phyloP scores from a whole-genome alignment of 2,329 filamentous ascomycete genomes.

The Mycosphaerella sp. region DNA sequence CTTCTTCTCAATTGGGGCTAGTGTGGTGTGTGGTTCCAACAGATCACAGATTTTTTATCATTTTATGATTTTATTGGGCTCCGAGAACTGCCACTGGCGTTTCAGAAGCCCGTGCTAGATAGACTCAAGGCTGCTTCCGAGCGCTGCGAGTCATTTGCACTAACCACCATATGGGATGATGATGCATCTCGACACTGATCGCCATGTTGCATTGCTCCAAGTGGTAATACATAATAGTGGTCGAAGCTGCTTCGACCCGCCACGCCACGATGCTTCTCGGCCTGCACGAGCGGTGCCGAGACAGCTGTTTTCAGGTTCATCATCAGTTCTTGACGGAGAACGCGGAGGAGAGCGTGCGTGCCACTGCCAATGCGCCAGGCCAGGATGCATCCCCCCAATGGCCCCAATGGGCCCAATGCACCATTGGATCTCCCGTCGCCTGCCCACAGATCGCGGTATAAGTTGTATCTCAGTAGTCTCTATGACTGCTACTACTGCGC shows the following conservation, averaged over 20 bases:
- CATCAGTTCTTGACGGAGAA: no score
- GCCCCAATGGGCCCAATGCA: no score
- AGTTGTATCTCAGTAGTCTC: not conserved
- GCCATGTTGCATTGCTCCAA: not conserved
- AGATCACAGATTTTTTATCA: not conserved
- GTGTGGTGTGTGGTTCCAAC: no score
- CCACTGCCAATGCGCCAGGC: no score
- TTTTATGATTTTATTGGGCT: constrained; percentile 3
- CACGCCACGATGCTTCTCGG: not conserved
- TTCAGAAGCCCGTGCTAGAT: not conserved
- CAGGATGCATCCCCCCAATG: no score
- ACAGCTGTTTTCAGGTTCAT: not conserved
- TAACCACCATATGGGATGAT: not conserved
- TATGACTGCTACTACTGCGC: not conserved
- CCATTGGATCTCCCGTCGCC: not conserved
- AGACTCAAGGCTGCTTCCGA: constrained; percentile 2
- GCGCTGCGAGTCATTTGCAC: constrained; percentile 8
- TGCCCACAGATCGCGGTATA: not conserved
- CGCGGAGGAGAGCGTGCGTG: no score
- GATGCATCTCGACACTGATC: not conserved
- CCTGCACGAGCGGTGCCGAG: not conserved
- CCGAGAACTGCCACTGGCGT: not conserved
- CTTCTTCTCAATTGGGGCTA: no score
- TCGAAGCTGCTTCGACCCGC: not conserved
- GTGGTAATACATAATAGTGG: not conserved